Evolutionary conservation across 768 basidiomycete genomes (phyloP).

Genomic region (Pseudohyphozyma bogoriensis): DNA sequence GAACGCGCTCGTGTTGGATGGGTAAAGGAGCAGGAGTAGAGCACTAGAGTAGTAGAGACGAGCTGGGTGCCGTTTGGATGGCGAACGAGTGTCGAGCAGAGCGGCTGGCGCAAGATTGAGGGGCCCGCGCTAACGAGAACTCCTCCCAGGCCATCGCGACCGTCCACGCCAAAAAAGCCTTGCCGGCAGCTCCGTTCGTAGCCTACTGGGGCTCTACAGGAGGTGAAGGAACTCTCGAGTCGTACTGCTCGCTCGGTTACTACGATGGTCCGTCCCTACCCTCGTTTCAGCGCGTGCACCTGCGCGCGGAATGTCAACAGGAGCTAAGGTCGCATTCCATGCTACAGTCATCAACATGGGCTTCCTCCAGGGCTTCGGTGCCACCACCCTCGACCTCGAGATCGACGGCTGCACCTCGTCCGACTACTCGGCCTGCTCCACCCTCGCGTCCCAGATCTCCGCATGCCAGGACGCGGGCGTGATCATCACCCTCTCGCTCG

Average conservation of each 20-base stretch:
- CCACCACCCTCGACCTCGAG: not conserved
- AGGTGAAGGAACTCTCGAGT: not conserved
- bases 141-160: not conserved
- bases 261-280: not conserved
- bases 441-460: not conserved
- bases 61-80: no score
- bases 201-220: not conserved
- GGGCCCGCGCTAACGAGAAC: no score
- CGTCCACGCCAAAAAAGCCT: not conserved
- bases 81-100: no score
- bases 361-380: not conserved
- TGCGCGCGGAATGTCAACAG: no score
- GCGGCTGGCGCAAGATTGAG: no score
- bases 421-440: not conserved
- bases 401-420: not conserved
- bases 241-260: not conserved
- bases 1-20: no score
- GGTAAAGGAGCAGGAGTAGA: no score
- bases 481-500: not conserved
- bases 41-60: no score
- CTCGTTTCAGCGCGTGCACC: not conserved
- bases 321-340: not conserved
- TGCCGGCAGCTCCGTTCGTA: not conserved
- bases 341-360: not conserved
- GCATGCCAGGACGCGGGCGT: not conserved